A percentile compares a stretch with the other conserved stretches of the same genome.
phyloP scores from a whole-genome alignment of 371 early-diverging fungal genomes.

The Apophysomyces variabilis region DNA sequence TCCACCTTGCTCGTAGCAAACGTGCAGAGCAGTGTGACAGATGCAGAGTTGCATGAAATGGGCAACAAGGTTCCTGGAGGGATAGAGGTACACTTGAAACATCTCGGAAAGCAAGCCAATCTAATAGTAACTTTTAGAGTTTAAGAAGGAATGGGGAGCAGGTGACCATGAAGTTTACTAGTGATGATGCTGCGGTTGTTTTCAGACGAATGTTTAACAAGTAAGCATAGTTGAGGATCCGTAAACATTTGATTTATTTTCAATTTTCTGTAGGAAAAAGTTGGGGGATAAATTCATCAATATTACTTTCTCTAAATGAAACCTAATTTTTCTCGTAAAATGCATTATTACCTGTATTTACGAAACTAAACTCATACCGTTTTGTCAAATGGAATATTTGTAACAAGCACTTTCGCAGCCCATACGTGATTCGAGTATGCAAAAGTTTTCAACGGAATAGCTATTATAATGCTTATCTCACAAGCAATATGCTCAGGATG shows the following conservation, averaged over 20 bases:
- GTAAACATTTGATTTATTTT: background rate
- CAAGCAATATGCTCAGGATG: no score
- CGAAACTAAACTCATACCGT: no score
- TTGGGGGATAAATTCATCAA: background rate
- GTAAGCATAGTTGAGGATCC: background rate
- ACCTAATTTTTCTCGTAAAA: no score
- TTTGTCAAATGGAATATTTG: no score
- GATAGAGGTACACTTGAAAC: background rate
- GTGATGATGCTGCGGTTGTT: background rate
- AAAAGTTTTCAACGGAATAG: no score
- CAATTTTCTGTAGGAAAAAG: background rate
- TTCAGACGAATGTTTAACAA: conserved; percentile 8
- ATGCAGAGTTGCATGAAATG: background rate
- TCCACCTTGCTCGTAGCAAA: background rate
- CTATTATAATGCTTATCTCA: no score
- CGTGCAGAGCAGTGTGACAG: background rate
- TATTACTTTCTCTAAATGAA: background rate
- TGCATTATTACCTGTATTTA: no score
- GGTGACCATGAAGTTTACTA: background rate
- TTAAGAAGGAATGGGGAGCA: background rate
- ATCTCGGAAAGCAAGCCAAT: background rate
- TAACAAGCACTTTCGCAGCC: no score
- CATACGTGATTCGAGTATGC: no score
- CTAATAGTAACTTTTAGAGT: background rate
- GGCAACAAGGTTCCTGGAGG: conserved; percentile 7